Base-by-base conservation (phyloP, 2,329 filamentous ascomycete genomes). In the Exophiala alcalophila region DNA sequence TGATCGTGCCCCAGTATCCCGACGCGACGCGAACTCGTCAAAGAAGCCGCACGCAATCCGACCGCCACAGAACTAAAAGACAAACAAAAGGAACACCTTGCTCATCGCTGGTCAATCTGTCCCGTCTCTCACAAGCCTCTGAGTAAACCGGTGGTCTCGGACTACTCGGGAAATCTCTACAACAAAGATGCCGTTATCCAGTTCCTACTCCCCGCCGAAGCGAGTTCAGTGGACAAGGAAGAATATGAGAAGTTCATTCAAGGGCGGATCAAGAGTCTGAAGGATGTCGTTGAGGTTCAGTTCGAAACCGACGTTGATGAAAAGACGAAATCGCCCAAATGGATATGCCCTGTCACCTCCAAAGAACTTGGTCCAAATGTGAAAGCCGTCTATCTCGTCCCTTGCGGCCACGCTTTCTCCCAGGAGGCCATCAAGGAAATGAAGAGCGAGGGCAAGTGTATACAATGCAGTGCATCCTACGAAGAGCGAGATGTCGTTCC, bases 381-480 rank as follows among this genome's bases (percentile, higher is more conserved):
- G 11, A 91, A 84, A 64, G 76, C 88, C 1, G 87, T 94, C 1
- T 98, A 97, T 58, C 59, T 98, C 2, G 86, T 97, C 4, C 92
- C 92, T 0, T 98, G 92, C 59, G 94, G 92, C 0, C 94, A 98
- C 70, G 90, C 87, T 1, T 97, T 97, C 65, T 83, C 87, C 1
- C 89, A 94, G 49, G 80, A 81, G 39, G 88, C 89, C 5, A 82
- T 97, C 53, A 85, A 83, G 54, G 86, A 92, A 65, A 80, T 94
- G n/a, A 72, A 73, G 16, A 74, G 69, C 2, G 83, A 85, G 52
- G 49, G 45, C 2, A 72, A 69, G 51, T 83, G 80, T 55, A 41
- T 43, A 5, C 52, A 91, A 67, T 98, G 92, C 65, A 86, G 84
- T 53, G 80, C 82, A 43, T 58, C 74, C 0, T 96, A 92, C 59